Evolutionary conservation across 208 protist species (phyloP).

Genomic region (Leishmania aethiopica): DNA sequence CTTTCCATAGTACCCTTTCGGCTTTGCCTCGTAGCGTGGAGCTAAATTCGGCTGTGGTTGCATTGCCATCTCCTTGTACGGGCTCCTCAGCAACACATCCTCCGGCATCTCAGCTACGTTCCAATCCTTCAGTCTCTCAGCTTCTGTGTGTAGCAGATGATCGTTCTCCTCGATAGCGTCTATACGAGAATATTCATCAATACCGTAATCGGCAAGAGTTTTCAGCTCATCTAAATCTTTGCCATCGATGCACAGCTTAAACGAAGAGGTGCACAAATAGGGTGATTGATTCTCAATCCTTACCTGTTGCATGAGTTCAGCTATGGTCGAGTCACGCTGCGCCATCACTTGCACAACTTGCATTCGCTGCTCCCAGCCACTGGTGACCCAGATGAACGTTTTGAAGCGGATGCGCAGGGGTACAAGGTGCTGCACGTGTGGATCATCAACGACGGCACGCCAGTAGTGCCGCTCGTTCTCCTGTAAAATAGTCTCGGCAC

Average conservation of each 20-base stretch:
- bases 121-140: slow-evolving; percentile 73
- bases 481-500: slow-evolving; percentile 75
- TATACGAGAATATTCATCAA: slow-evolving; percentile 68
- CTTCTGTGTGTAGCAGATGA: slow-evolving; percentile 61
- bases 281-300: slow-evolving; percentile 84
- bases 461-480: slow-evolving; percentile 88
- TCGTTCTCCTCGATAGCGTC: slow-evolving; percentile 80
- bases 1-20: slow-evolving; percentile 67
- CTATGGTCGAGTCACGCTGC: slow-evolving; percentile 61
- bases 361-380: slow-evolving; percentile 77
- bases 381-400: slow-evolving; percentile 78
- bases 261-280: slow-evolving; percentile 69
- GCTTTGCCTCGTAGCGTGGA: slow-evolving; percentile 83
- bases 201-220: slow-evolving; percentile 52
- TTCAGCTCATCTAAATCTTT: slow-evolving; percentile 63
- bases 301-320: slow-evolving; percentile 73
- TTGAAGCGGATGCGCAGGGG: slow-evolving; percentile 84
- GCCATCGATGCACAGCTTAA: slow-evolving; percentile 74
- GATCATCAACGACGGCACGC: slow-evolving; percentile 84
- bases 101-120: slow-evolving; percentile 84
- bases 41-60: slow-evolving; percentile 69
- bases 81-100: slow-evolving; percentile 48
- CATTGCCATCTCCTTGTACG: slow-evolving; percentile 90
- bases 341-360: slow-evolving; percentile 82
- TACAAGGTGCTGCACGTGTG: slow-evolving; percentile 70